Evolutionary conservation across 1,139 yeast species (phyloP).

Genomic region (Candida tetrigidarum): DNA sequence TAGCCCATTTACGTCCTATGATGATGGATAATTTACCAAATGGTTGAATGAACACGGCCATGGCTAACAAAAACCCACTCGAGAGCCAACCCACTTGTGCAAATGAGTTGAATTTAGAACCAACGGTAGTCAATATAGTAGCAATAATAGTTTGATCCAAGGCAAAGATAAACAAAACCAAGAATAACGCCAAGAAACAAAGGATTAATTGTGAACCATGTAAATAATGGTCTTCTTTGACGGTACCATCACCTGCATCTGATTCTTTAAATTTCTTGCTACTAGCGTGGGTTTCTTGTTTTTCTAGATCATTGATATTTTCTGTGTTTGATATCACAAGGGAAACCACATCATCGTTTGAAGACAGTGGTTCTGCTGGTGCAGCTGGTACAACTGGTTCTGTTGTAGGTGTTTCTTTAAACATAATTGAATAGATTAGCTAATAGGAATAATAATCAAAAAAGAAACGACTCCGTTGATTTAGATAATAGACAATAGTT

Average conservation of each 20-base stretch:
- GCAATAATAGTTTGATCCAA: constrained; percentile 47
- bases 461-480: neutral
- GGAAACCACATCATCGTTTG: neutral
- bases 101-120: constrained; percentile 46
- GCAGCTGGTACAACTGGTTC: neutral
- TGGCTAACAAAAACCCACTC: constrained; percentile 57
- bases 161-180: constrained; percentile 40
- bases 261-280: constrained; percentile 27
- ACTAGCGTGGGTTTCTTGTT: constrained; percentile 3
- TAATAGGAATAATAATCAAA: neutral
- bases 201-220: constrained; percentile 30
- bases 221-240: constrained; percentile 41
- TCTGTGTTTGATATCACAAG: neutral
- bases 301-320: constrained; percentile 9
- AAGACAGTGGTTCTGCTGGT: neutral
- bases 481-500: no score
- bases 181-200: constrained; percentile 31
- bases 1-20: constrained; percentile 48
- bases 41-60: constrained; percentile 39
- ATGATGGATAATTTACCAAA: constrained; percentile 50
- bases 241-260: constrained; percentile 50
- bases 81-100: constrained; percentile 63
- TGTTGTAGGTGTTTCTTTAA: neutral
- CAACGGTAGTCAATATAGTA: constrained; percentile 41
- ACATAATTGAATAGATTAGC: neutral